Percentiles rank a stretch among this genome's conserved stretches.
Evolutionary conservation across 768 basidiomycete species (phyloP).

Genomic region (Vararia minispora): DNA sequence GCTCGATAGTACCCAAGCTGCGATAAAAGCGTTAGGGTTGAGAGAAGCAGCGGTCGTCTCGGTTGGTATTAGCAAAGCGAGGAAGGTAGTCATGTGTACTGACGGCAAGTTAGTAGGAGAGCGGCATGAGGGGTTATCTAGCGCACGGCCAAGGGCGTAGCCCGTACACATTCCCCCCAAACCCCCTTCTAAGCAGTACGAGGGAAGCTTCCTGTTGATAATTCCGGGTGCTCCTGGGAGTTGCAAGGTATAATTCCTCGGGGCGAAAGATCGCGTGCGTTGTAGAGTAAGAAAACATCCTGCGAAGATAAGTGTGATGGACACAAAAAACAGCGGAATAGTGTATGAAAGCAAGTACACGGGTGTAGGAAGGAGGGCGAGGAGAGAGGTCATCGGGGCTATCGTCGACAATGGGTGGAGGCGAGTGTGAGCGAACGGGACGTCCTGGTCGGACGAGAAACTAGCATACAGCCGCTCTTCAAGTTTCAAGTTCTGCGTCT

Average conservation of each 20-base stretch:
- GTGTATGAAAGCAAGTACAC: conserved; percentile 45
- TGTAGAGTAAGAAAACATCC: conserved; percentile 66
- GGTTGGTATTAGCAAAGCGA: conserved; percentile 45
- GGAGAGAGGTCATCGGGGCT: too few species aligned
- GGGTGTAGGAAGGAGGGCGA: conserved; percentile 32
- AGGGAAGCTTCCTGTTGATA: conserved; percentile 17
- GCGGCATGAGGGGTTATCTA: conserved; percentile 4
- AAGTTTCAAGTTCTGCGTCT: too few species aligned
- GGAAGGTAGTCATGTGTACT: conserved; percentile 53
- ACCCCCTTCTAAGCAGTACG: conserved; percentile 44
- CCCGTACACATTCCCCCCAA: conserved; percentile 50
- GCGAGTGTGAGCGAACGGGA: too few species aligned
- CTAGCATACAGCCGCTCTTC: too few species aligned
- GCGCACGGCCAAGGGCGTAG: conserved; percentile 49
- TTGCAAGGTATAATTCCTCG: conserved; percentile 23
- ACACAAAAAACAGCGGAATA: conserved; percentile 49
- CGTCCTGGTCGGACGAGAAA: too few species aligned
- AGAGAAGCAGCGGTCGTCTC: conserved; percentile 33
- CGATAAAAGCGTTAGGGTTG: conserved; percentile 39
- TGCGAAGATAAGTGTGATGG: conserved; percentile 46
- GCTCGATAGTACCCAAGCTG: conserved; percentile 47
- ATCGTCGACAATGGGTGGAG: too few species aligned
- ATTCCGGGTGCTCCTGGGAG: conserved; percentile 16
- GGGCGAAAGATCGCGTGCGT: conserved; percentile 51
- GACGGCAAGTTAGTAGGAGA: not conserved